Base-by-base conservation (phyloP, 192 early-diverging fungal genomes). In the Coemansia sp. region DNA sequence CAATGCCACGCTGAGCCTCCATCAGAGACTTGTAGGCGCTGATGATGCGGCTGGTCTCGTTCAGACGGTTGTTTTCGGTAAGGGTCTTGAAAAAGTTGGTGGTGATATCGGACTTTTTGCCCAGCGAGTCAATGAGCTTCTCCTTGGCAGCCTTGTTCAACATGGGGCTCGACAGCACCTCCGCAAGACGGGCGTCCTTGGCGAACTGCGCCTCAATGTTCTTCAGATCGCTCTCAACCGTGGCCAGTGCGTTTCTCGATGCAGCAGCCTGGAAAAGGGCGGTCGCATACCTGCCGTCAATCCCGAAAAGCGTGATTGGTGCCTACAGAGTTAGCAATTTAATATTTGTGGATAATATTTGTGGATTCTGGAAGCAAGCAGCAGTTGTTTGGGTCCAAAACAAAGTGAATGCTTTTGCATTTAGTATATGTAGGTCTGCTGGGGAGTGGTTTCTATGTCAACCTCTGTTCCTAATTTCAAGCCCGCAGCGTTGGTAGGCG, bases 231-330 rank as follows among this genome's bases (percentile, higher is more conserved):
- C 79, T 65, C 79, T 99, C 95, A 42, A 99, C 94, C 19, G 85
- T 73, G 11, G 91, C 84, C 65, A 97, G 90, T 13, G 74, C 77
- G 68, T 91, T 87, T 86, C 90, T 86, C 73, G 92, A 93, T 70
- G 90, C 84, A 21, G 97, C 97, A 63, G 97, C 97, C 59, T 92
- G 85, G 88, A 90, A 99, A 61, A 99, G 89, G 52, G 97, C 97
- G 15, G 95, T 97, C 56, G 97, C 95, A 81, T 99, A 99, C 72
- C 95, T 92, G 73, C 97, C 97, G 48, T 96, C 93, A 78, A 99
- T 92, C 59, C 95, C 95, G 86, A 93, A 90, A 57, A 99, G 87
- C 52, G 88, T 85, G 40, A 94, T 60, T 19, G 94, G 94, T 53
- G 89, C 86, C 93, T 97, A 79, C 54, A 65, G 5, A 18, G 32